Evolutionary conservation across 2,329 filamentous ascomycete species (phyloP).

Genomic region (Talaromyces sp.): DNA sequence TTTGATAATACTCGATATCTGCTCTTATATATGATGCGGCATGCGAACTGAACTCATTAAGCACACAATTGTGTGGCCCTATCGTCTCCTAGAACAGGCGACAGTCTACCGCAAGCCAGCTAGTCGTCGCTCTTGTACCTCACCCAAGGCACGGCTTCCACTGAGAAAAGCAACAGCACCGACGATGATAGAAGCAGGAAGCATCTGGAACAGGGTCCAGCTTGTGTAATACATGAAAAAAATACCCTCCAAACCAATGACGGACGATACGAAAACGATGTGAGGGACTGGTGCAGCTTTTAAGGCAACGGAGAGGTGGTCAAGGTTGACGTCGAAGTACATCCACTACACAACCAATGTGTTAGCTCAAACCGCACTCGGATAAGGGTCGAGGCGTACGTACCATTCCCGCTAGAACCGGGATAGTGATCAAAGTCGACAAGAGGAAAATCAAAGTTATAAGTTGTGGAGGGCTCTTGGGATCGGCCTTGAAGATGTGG

Average conservation of each 20-base stretch:
- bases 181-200: conserved; percentile 69
- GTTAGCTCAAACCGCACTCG: conserved; percentile 19
- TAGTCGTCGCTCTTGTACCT: conserved; percentile 84
- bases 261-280: conserved; percentile 77
- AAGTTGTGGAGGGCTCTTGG: conserved; percentile 74
- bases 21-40: background rate
- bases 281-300: conserved; percentile 76
- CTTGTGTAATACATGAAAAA: conserved; percentile 92
- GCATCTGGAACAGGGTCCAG: conserved; percentile 87
- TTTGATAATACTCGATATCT: background rate
- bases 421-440: conserved; percentile 70
- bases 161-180: conserved; percentile 74
- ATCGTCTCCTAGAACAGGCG: background rate
- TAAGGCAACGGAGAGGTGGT: conserved; percentile 73
- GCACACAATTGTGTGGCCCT: background rate
- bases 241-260: conserved; percentile 81
- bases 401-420: conserved; percentile 68
- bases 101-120: conserved; percentile 61
- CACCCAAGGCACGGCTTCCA: conserved; percentile 82
- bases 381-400: conserved; percentile 4
- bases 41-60: background rate
- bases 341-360: conserved; percentile 61
- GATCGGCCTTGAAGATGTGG: conserved; percentile 81
- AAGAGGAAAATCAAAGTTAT: conserved; percentile 75
- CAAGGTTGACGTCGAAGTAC: conserved; percentile 75